Base-by-base conservation (phyloP, 1,284 basidiomycete genomes). In the Ustilago lituana region DNA sequence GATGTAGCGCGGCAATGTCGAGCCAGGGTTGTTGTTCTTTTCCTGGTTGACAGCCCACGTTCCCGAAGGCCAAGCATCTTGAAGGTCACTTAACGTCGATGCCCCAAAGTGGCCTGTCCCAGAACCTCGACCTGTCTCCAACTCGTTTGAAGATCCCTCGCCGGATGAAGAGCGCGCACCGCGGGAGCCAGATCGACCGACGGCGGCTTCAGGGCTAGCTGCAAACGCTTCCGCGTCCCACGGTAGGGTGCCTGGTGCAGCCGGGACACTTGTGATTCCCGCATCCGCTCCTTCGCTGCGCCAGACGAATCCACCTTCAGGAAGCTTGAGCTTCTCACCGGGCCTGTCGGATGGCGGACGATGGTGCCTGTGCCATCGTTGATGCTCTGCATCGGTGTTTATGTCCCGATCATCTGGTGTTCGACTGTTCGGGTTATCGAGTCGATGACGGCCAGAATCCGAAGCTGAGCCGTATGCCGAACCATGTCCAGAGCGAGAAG, bases 301-400 rank as follows among this genome's bases (percentile, higher is more conserved):
- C 75, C 73, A 76, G 8, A 74, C 62, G 19, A 77, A 76, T 4
- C 64, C 71, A 1, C 71, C 75, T 38, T 72, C 47, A n/a, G 69
- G 73, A n/a, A 73, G 49, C 37, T 62, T 72, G 38, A 69, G 37
- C 24, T 57, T 60, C 14, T 72, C 65, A 17, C 57, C 49, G 4
- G 59, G 38, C 15, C 53, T 53, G 29, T 41, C 60, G 10, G 65
- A 52, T 5, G 65, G 65, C 11, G 68, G 73, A 9, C 64, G 55
- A 35, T 77, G 76, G 33, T 76, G 67, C 20, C 55, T 43, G 26
- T 72, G 67, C 76, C 76, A 77, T 14, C 71, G 46, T n/a, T 38
- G 36, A 41, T 77, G 71, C 24, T 77, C 74, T 45, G 60, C 64
- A 20, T 20, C 50, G 6, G 68, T 51, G 20, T 26, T 56, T 1